Conservation (phyloP, 768 basidiomycete genomes). For the Calvatia gigantea region DNA sequence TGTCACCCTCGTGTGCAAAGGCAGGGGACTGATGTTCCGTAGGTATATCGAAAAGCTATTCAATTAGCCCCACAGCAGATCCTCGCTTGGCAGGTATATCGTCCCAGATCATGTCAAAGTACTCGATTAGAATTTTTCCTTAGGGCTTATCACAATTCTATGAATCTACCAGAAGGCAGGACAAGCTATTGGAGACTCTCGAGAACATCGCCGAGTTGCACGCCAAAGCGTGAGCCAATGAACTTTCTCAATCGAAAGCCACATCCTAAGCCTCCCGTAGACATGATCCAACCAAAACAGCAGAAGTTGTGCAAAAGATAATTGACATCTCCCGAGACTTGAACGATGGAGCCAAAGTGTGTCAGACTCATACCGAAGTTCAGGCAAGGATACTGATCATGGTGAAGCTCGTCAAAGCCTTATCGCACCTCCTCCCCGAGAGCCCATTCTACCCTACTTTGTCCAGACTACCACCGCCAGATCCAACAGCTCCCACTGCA, state of each 20-base stretch:
- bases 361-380: conserved; percentile 14
- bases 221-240: conserved; percentile 47
- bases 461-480: conserved; percentile 65
- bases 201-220: conserved; percentile 56
- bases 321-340: conserved; percentile 41
- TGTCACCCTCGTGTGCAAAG: conserved; percentile 5
- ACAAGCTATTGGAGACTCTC: conserved; percentile 50
- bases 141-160: conserved; percentile 76
- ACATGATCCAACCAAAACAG: conserved; percentile 73
- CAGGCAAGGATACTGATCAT: neutral
- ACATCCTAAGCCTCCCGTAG: conserved; percentile 32
- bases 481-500: conserved; percentile 68
- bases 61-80: conserved; percentile 61
- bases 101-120: conserved; percentile 14
- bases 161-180: conserved; percentile 60
- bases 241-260: neutral
- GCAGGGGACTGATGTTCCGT: conserved; percentile 15
- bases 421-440: conserved; percentile 71
- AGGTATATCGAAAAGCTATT: conserved; percentile 82
- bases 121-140: neutral
- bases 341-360: conserved; percentile 54
- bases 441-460: conserved; percentile 64
- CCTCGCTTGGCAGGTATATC: conserved; percentile 80
- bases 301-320: conserved; percentile 76
- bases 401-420: conserved; percentile 66